Conservation (phyloP, 192 early-diverging fungal genomes). For the Martensiomyces pterosporus region DNA sequence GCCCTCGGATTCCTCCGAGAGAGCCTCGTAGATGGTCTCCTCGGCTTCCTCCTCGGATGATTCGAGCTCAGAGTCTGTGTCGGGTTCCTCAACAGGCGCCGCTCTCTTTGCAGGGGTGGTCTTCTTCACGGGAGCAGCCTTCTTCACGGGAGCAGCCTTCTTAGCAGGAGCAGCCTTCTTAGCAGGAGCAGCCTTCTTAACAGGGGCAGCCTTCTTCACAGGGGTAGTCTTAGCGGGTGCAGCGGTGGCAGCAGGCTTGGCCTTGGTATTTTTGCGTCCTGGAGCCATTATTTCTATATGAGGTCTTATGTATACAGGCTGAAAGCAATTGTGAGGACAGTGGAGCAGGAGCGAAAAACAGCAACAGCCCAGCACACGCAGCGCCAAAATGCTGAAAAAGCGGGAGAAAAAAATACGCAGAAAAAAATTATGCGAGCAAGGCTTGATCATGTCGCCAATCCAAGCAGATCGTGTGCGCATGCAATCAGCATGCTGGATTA, state of each 20-base stretch:
- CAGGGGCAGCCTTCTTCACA: conserved; percentile 15
- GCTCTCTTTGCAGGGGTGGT: conserved; percentile 16
- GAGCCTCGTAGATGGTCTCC: conserved; percentile 39
- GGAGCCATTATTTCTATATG: conserved; percentile 11
- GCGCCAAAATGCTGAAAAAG: no score
- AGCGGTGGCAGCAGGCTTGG: conserved; percentile 5
- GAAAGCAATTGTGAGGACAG: background rate
- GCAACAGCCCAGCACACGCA: no score
- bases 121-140: conserved; percentile 7
- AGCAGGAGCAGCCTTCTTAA: conserved; percentile 11
- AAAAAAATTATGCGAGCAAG: no score
- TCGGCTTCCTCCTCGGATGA: conserved; percentile 38
- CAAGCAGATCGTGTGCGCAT: no score
- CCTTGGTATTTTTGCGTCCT: conserved; percentile 10
- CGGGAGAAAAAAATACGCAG: no score
- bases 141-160: conserved; percentile 21
- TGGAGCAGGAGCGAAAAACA: conserved; percentile 5
- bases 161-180: conserved; percentile 1
- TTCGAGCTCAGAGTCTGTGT: conserved; percentile 22
- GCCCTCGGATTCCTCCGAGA: conserved; percentile 44
- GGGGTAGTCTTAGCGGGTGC: conserved; percentile 25
- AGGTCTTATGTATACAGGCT: no score
- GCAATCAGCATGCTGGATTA: no score
- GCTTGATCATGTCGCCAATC: no score
- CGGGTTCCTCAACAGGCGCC: conserved; percentile 34